Base-by-base conservation (phyloP, 371 early-diverging fungal species). In the Mortierella sp. region DNA sequence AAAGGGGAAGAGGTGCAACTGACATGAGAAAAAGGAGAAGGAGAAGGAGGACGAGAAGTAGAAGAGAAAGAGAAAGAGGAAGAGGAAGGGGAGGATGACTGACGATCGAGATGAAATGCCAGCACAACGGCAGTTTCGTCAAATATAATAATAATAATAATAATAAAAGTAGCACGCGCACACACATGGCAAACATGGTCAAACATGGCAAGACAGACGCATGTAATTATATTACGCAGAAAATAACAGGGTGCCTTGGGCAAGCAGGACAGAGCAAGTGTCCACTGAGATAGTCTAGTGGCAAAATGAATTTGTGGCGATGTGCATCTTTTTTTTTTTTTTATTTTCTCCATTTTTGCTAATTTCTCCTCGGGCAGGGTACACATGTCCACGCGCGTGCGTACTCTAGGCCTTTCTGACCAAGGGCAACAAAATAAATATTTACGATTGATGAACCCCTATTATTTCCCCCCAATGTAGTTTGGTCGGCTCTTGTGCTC, bases 301-400 rank as follows among this genome's bases (percentile, higher is more conserved):
- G 55, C 55, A 55, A 55, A 55, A 15, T 1, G 19, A 7, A n/a
- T 28, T 0, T 19, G 52, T 52, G 52, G 52, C 52, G 8, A 52
- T 52, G 52, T 19, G 16, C 19, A 19, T 47, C 0, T 55, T 11
- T 24, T 55, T 55, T 55, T 9, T 11, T 55, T 55, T 55, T 9
- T 11, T 55, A n/a, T n/a, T 22, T 22, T 10, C 15, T 2, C 22
- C 19, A 48, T 32, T 24, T n/a, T 21, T 22, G 59, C 22, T 50
- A 1, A 36, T 24, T 68, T 60, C 61, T 61, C 68, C 61, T 68
- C 68, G 68, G 61, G 19, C 43, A 13, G 43, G 43, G 48, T 11
- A 48, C 68, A 60, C 61, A 50, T 50, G 57, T 24, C 45, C 58
- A 41, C 28, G 28, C 28, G 28, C 28, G 1, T 55, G 15, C 3